These are phyloP conservation scores for Amylostereum areolatum DNA, from an alignment of 1,284 basidiomycete genomes.

Conservation along the genomic window DNA sequence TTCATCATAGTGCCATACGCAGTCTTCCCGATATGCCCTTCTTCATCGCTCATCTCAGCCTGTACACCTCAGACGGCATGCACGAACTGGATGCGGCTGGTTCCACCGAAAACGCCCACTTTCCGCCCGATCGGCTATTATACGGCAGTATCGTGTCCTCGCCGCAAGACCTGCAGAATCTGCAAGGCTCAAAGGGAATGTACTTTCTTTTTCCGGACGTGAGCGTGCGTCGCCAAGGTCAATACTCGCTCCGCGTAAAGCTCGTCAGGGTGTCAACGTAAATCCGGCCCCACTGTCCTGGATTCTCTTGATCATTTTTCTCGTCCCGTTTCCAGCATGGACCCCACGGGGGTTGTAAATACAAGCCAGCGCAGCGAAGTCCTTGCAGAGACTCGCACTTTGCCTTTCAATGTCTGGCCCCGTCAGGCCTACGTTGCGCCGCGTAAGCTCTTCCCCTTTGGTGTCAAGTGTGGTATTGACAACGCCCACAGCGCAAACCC, in stretches of 20 bases:
- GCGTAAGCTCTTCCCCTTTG: constrained; percentile 41
- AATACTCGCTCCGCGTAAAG: constrained; percentile 69
- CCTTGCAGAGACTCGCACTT: constrained; percentile 65
- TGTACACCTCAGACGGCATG: constrained; percentile 58
- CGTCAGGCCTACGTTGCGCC: constrained; percentile 72
- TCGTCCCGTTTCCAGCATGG: constrained; percentile 31
- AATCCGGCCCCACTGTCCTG: constrained; percentile 25
- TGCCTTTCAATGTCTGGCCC: constrained; percentile 71
- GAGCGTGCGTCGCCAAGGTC: constrained; percentile 72
- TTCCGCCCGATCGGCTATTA: constrained; percentile 52
- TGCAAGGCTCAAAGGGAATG: constrained; percentile 69
- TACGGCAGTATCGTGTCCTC: constrained; percentile 84
- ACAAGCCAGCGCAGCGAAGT: constrained; percentile 51
- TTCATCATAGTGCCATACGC: constrained; percentile 3
- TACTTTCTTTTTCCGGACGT: constrained; percentile 91
- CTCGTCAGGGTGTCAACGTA: constrained; percentile 75
- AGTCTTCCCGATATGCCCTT: constrained; percentile 2
- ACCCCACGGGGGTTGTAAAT: constrained; percentile 42
- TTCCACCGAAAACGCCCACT: constrained; percentile 32
- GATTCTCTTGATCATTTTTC: neutral
- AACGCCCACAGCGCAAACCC: constrained; percentile 41
- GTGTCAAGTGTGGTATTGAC: constrained; percentile 12
- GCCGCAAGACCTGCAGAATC: constrained; percentile 70
- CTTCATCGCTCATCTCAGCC: constrained; percentile 48
- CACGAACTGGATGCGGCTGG: constrained; percentile 53